phyloP scores from a whole-genome alignment of 1,284 basidiomycete species.

The Moniliophthora roreri region DNA sequence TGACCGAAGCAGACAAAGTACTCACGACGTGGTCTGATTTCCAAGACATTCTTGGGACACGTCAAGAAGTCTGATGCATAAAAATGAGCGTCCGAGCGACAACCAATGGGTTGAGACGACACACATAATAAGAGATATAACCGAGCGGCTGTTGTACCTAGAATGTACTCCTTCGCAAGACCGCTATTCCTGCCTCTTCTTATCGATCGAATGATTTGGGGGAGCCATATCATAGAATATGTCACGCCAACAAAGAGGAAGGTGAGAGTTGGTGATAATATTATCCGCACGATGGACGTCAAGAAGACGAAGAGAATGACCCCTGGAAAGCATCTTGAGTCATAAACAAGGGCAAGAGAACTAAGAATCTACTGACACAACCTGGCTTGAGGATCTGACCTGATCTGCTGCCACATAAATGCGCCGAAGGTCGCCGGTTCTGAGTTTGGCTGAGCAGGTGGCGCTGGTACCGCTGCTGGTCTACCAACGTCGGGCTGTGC shows the following conservation, averaged over 20 bases:
- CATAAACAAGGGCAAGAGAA: background rate
- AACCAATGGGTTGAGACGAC: slow-evolving; percentile 28
- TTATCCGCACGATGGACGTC: slow-evolving; percentile 69
- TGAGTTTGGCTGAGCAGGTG: slow-evolving; percentile 20
- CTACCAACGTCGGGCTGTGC: slow-evolving; percentile 15
- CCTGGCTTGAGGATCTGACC: slow-evolving; percentile 70
- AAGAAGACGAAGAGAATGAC: slow-evolving; percentile 65
- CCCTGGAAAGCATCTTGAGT: slow-evolving; percentile 42
- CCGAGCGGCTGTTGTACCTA: slow-evolving; percentile 75
- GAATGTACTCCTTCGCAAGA: slow-evolving; percentile 67
- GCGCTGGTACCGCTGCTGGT: slow-evolving; percentile 22
- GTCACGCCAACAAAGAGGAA: slow-evolving; percentile 70
- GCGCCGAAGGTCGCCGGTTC: slow-evolving; percentile 39
- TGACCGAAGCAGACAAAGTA: slow-evolving; percentile 11
- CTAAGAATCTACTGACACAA: slow-evolving; percentile 49
- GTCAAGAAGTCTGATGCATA: slow-evolving; percentile 72
- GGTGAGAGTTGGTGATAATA: slow-evolving; percentile 70
- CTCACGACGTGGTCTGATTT: slow-evolving; percentile 69
- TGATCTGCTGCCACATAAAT: slow-evolving; percentile 54
- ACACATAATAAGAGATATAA: slow-evolving; percentile 75
- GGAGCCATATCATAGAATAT: slow-evolving; percentile 80
- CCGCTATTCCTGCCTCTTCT: slow-evolving; percentile 71
- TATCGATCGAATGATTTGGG: slow-evolving; percentile 81
- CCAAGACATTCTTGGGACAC: slow-evolving; percentile 85
- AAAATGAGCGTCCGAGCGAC: slow-evolving; percentile 2